phyloP scores from a whole-genome alignment of 805 yeast genomes.

The Hanseniaspora hatyaiensis region DNA sequence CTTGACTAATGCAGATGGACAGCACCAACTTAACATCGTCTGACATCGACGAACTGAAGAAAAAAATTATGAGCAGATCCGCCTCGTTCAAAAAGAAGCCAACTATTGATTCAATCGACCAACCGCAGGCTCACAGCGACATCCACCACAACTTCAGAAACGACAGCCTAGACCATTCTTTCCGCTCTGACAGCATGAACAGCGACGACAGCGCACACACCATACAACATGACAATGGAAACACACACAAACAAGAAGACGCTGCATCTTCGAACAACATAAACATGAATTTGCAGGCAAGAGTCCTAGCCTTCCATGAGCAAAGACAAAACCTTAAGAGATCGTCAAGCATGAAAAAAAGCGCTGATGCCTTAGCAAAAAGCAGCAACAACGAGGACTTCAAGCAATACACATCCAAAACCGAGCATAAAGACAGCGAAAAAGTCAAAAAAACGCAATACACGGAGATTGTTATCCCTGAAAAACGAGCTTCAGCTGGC shows the following conservation, averaged over 20 bases:
- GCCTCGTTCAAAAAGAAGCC: constrained; percentile 12
- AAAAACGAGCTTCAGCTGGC: neutral
- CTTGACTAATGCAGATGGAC: no score
- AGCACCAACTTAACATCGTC: neutral
- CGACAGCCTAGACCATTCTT: neutral
- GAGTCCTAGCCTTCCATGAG: constrained; percentile 77
- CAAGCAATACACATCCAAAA: neutral
- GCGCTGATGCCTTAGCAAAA: no score
- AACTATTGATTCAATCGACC: neutral
- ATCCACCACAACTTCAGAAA: neutral
- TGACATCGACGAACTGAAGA: constrained; percentile 8
- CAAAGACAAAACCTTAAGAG: constrained; percentile 39
- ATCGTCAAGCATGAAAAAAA: constrained; percentile 22
- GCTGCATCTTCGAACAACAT: constrained; percentile 31
- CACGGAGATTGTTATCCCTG: neutral
- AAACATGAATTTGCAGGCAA: constrained; percentile 73
- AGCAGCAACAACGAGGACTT: constrained; percentile 3
- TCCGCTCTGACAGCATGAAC: neutral
- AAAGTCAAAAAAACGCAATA: neutral
- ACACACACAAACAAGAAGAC: constrained; percentile 11
- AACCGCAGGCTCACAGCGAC: neutral
- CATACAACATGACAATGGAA: neutral
- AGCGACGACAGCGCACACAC: neutral
- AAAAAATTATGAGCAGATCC: constrained; percentile 8
- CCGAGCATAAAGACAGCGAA: neutral